Evolutionary conservation across 1,284 basidiomycete genomes (phyloP), one percentile per base, ranked within the genome.

Genomic region (Puccinia horiana): DNA sequence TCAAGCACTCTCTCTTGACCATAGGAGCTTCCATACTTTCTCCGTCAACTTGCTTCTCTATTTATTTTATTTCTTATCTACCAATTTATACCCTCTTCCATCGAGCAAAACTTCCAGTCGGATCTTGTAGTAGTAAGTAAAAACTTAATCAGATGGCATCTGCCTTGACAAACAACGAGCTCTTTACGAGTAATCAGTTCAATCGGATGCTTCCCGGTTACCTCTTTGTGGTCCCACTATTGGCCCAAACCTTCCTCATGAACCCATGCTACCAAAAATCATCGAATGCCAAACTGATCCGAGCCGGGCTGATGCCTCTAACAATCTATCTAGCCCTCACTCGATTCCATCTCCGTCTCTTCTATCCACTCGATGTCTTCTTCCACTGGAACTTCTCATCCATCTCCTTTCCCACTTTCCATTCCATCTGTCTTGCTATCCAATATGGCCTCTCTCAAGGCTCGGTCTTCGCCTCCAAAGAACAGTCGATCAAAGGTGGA

Each of bases 341-440:
- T 29, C 70, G 80, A 14, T 29, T 65, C 32, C 0, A 2, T 4
- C 35, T 75, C 4, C 49, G 81, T 16, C 40, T 76, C 9, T 76
- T 82, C 42, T 67, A 82, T n/a, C 81, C 81, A 8, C 26, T 82
- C 23, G 65, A 82, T 42, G 74, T 69, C 14, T 76, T 82, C 74
- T 70, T 82, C 63, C 81, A 82, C 29, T 56, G 65, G 37, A 82
- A 82, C 29, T 82, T 76, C 54, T 26, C 74, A 14, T 42, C 44
- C 32, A 35, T 76, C 52, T 76, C 81, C 44, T 76, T 82, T 35
- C 26, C 81, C 37, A 82, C 81, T 3, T 82, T 82, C 54, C 81
- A 82, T 76, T 18, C 74, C 2, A 44, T 76, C 49, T 82, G 81
- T 52, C 65, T 76, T 18, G 73, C 81, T 1, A 67, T 82, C 32